These are phyloP conservation scores for Blepharisma stoltei DNA, from an alignment of 73 alveolate species.

Conservation along the genomic window DNA sequence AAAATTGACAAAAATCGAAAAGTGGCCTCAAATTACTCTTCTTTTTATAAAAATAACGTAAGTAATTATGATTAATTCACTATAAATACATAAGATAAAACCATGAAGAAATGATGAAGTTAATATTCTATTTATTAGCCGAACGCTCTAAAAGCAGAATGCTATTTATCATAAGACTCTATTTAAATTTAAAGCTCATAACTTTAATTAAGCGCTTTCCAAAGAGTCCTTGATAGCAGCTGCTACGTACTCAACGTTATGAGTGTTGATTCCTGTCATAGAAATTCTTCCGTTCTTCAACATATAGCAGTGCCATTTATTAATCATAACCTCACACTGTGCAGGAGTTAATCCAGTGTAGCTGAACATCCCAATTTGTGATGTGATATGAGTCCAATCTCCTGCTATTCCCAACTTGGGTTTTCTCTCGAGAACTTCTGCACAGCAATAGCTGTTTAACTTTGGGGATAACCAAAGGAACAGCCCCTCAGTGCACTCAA, in stretches of 20 bases:
- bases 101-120: too few relatives aligned
- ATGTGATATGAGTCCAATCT: constrained; percentile 86
- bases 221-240: constrained; percentile 87
- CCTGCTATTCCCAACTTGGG: constrained; percentile 70
- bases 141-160: too few relatives aligned
- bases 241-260: constrained; percentile 88
- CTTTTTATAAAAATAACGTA: background rate
- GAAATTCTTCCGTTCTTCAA: constrained; percentile 89
- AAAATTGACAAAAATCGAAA: background rate
- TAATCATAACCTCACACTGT: constrained; percentile 75
- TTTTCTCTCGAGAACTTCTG: too few relatives aligned
- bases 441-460: too few relatives aligned
- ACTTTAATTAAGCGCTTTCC: constrained; percentile 33
- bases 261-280: constrained; percentile 84
- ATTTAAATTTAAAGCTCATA: too few relatives aligned
- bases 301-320: constrained; percentile 82
- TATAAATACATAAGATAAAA: too few relatives aligned
- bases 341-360: constrained; percentile 93
- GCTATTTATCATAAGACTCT: too few relatives aligned
- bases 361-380: constrained; percentile 95
- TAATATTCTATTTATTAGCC: too few relatives aligned
- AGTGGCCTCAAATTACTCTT: background rate
- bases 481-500: too few relatives aligned
- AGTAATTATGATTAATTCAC: background rate
- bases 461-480: too few relatives aligned